These are phyloP conservation scores for Candida nemodendra DNA, from an alignment of 805 yeast species.

Conservation along the genomic window DNA sequence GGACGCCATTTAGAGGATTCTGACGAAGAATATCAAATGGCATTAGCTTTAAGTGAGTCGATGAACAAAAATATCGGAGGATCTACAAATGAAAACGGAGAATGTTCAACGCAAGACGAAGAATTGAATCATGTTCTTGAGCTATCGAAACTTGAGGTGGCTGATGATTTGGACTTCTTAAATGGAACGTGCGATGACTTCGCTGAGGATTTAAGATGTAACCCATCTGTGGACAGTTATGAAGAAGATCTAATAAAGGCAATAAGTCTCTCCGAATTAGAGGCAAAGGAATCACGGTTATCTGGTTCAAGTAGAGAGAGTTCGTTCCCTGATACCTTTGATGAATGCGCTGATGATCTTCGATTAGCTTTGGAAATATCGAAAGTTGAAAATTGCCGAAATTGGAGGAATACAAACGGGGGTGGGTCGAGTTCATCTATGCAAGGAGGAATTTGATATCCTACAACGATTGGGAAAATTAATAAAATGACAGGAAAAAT, in stretches of 20 bases:
- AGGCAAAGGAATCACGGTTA: background rate
- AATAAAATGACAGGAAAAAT: no score
- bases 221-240: background rate
- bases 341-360: conserved; percentile 33
- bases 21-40: conserved; percentile 41
- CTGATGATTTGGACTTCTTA: background rate
- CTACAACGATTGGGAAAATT: no score
- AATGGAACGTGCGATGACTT: background rate
- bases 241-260: conserved; percentile 6
- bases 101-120: conserved; percentile 27
- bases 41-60: conserved; percentile 41
- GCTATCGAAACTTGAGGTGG: conserved; percentile 15
- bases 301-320: background rate
- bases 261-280: conserved; percentile 3
- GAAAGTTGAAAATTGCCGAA: conserved; percentile 7
- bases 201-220: background rate
- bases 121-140: conserved; percentile 28
- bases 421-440: background rate
- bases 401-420: background rate
- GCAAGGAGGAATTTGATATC: no score
- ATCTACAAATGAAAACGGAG: background rate
- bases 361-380: conserved; percentile 24
- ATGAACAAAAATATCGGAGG: conserved; percentile 11
- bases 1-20: conserved; percentile 40
- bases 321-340: conserved; percentile 10